Percentiles rank a stretch among this genome's conserved stretches.
Conservation (phyloP, 345 rosid species). For the Turritis glabra region DNA sequence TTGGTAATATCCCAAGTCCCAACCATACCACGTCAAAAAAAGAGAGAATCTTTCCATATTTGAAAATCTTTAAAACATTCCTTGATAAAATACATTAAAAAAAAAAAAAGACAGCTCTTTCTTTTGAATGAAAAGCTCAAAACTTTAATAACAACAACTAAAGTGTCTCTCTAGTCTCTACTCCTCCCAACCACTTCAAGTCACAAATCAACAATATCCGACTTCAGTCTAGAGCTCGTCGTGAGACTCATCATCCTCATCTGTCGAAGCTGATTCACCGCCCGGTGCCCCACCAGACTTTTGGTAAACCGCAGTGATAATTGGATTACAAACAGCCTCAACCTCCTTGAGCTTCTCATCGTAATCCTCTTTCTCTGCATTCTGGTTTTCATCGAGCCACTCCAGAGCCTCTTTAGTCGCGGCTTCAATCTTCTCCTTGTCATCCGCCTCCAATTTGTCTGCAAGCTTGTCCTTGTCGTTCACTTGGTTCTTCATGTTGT, state of each 20-base stretch:
- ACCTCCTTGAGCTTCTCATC: conserved; percentile 98
- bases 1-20: too few relatives aligned
- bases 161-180: conserved; percentile 28
- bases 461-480: conserved; percentile 94
- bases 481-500: conserved; percentile 97
- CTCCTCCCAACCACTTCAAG: background rate
- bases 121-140: conserved; percentile 6
- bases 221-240: conserved; percentile 33
- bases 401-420: conserved; percentile 93
- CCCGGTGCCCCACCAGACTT: conserved; percentile 85
- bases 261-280: conserved; percentile 20
- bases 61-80: background rate
- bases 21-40: background rate
- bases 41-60: background rate
- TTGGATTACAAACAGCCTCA: conserved; percentile 92
- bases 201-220: conserved; percentile 17
- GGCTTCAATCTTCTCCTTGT: conserved; percentile 85
- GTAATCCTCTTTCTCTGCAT: conserved; percentile 79
- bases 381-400: conserved; percentile 94
- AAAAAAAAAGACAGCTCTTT: background rate
- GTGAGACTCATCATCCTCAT: conserved; percentile 35
- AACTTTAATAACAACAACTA: conserved; percentile 26
- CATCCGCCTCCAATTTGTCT: conserved; percentile 84
- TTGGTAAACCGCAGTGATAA: conserved; percentile 81
- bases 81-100: background rate